Percentiles rank a stretch among this genome's conserved stretches.
These are phyloP conservation scores for Babesia ovis DNA, from an alignment of 169 alveolate species.

Conservation along the genomic window DNA sequence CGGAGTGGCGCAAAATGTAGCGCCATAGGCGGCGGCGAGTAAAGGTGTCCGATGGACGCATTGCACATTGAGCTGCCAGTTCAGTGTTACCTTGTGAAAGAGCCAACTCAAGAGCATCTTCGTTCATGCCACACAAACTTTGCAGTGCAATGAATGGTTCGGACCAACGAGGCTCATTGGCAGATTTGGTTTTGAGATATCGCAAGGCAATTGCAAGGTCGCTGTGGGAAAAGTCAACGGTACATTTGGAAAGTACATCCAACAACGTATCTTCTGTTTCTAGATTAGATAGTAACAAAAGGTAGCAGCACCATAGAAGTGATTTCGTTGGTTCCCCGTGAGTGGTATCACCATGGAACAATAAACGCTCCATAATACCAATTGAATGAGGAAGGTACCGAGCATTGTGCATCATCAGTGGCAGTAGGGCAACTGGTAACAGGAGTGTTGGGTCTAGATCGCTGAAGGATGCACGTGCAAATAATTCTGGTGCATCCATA, in stretches of 20 bases:
- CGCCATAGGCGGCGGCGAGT: slow-evolving; percentile 61
- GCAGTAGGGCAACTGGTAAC: slow-evolving; percentile 48
- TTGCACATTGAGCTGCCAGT: slow-evolving; percentile 63
- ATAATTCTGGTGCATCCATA: slow-evolving; percentile 54
- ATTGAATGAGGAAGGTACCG: slow-evolving; percentile 42
- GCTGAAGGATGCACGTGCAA: slow-evolving; percentile 42
- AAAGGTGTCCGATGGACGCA: slow-evolving; percentile 49
- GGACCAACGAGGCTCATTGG: slow-evolving; percentile 40
- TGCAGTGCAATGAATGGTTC: slow-evolving; percentile 60
- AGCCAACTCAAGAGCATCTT: slow-evolving; percentile 66
- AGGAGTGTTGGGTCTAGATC: slow-evolving; percentile 36
- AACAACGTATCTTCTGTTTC: slow-evolving; percentile 26
- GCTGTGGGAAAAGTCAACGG: slow-evolving; percentile 33
- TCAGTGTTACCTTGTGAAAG: slow-evolving; percentile 26
- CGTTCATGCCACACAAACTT: slow-evolving; percentile 60
- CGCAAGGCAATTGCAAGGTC: slow-evolving; percentile 61
- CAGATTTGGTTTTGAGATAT: slow-evolving; percentile 44
- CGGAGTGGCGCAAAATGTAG: slow-evolving; percentile 34
- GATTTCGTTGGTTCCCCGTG: slow-evolving; percentile 34
- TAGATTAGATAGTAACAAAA: slow-evolving; percentile 46
- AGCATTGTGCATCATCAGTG: slow-evolving; percentile 40
- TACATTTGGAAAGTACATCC: slow-evolving; percentile 26
- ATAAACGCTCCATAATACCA: slow-evolving; percentile 30
- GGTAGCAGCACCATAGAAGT: slow-evolving; percentile 61
- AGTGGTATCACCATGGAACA: slow-evolving; percentile 14